Percentiles rank a stretch among this genome's conserved stretches.
These are phyloP conservation scores for Hericium alpestre DNA, from an alignment of 768 basidiomycete genomes.

Conservation along the genomic window DNA sequence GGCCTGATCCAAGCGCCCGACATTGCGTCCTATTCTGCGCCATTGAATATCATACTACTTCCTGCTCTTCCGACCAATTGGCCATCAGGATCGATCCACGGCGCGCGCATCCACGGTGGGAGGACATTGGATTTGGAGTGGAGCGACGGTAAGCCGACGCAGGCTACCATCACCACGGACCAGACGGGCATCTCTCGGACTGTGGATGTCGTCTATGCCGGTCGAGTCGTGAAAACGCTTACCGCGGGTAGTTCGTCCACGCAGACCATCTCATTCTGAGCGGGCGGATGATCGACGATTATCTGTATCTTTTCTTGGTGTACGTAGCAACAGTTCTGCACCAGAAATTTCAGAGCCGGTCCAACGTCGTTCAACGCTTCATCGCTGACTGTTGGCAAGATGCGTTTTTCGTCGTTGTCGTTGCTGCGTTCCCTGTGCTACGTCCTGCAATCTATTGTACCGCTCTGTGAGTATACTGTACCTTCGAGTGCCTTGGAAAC, in stretches of 20 bases:
- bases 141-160: constrained; percentile 22
- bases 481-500: too few relatives aligned
- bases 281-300: neutral
- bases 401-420: too few relatives aligned
- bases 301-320: too few relatives aligned
- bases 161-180: constrained; percentile 12
- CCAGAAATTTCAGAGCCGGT: too few relatives aligned
- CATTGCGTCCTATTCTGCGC: constrained; percentile 36
- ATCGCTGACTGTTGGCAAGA: too few relatives aligned
- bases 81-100: constrained; percentile 47
- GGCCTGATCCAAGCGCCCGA: constrained; percentile 62
- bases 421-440: too few relatives aligned
- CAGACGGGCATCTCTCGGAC: constrained; percentile 3
- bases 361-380: too few relatives aligned
- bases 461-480: too few relatives aligned
- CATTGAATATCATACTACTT: constrained; percentile 48
- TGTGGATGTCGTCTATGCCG: constrained; percentile 17
- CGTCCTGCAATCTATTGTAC: too few relatives aligned
- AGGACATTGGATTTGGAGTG: constrained; percentile 46
- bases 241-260: constrained; percentile 1
- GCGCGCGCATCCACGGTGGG: constrained; percentile 56
- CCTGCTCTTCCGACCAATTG: constrained; percentile 57
- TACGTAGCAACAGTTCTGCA: too few relatives aligned
- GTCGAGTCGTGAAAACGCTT: constrained; percentile 14
- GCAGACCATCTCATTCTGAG: neutral